Base-by-base conservation (phyloP, 1,284 basidiomycete species). In the Sanguinoderma infundibulare region DNA sequence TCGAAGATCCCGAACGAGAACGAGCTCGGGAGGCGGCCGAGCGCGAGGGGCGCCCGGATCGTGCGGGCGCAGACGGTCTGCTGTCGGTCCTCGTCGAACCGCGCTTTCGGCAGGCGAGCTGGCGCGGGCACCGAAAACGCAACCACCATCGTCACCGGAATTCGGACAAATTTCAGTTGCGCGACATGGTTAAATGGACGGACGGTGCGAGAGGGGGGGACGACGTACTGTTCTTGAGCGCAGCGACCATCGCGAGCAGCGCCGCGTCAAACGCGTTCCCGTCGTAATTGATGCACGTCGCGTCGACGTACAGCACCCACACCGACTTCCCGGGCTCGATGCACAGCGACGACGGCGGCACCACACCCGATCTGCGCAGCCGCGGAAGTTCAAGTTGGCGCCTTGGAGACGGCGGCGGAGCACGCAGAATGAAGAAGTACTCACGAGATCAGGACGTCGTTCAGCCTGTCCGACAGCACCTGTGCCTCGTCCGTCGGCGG, bases 201-300 rank as follows among this genome's bases (percentile, higher is more conserved):
- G 12, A 40, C 24, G 9, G 40, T 6, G 28, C 6, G 12, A 26
- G 10, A 17, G 1, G 20, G 24, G 42, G 28, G 42, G n/a, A 26
- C 24, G 42, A 79, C 92, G 60, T 64, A 96, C 95, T 91, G 68
- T 95, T 92, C 73, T 82, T 83, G 51, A 99, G 78, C 3, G 97
- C 96, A 14, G 91, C 88, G 52, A 95, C 86, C 79, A 96, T 92
- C 0, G 95, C 95, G 15, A 98, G 74, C 2, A 98, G 81, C 0
- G 94, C 85, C 0, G 96, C 95, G 66, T 99, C 97, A 66, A 98
- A 93, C 1, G 86, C 91, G 71, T 98, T 98, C 9, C 97, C 97
- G 74, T 99, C 96, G 70, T 96, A 97, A 77, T 97, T 98, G 69
- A 99, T 92, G 75, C 96, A 98, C 5, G 91, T 93, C 32, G 95